Evolutionary conservation across 108 stramenopile species (phyloP), one percentile per base, ranked within the genome.

Genomic region (Pseudonitzschia pungens): DNA sequence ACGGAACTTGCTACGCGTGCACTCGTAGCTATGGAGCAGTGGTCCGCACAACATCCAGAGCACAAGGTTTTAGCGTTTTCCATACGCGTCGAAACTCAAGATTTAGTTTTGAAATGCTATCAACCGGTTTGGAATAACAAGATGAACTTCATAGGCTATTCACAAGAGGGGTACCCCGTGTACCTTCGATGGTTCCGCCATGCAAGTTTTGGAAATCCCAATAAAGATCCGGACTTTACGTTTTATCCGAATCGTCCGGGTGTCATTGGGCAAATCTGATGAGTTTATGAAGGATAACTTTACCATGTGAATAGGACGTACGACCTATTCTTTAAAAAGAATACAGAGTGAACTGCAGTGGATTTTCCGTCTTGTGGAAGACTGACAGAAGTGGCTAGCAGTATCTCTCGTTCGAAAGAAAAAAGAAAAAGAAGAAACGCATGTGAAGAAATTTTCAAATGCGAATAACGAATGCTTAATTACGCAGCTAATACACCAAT

Each of bases 41-140:
- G 60, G 60, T 62, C 60, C 14, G 29, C 27, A 29, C 28, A 62
- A 62, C 15, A 36, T 15, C 60, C 60, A n/a, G 20, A 18, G 4
- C 31, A 40, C 33, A 33, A 62, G 29, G 60, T 33, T 14, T 31
- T 62, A 33, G 32, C 33, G 7, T 62, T 40, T 41, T 18, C 33
- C 60, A 62, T 62, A 8, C 60, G 60, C 20, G 60, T 62, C n/a
- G 60, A 62, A 62, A 62, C 60, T n/a, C 60, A 31, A 33, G 3
- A 40, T 22, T 62, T 62, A 18, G 9, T 40, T n/a, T 14, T 41
- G 36, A 62, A 62, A 62, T 33, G 32, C 36, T 41, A 40, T 40
- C 14, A 62, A n/a, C 60, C 60, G n/a, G 36, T 41, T 62, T 62
- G 60, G 60, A 33, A 62, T 20, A 33, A 62, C n/a, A 62, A 62